A percentile compares a stretch with the other conserved stretches of the same genome.
These are phyloP conservation scores for Ampelocalamus luodianensis DNA, from an alignment of 176 grass and related monocot genomes.

Conservation along the genomic window DNA sequence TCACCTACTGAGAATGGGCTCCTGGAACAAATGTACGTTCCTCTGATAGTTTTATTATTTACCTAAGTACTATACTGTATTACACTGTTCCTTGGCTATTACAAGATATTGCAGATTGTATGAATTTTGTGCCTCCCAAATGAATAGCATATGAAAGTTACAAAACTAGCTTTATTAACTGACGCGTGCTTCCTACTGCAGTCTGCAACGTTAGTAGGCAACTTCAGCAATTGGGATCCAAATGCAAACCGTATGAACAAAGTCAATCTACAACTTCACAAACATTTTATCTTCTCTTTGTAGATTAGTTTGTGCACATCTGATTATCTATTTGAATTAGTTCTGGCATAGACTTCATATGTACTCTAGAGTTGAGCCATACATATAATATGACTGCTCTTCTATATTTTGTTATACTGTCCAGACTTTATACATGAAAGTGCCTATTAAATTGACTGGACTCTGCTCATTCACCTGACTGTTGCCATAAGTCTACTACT, in stretches of 20 bases:
- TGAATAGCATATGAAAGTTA: conserved; percentile 29
- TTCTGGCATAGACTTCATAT: conserved; percentile 10
- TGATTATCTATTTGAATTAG: conserved; percentile 14
- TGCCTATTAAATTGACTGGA: not conserved
- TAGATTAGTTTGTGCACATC: conserved; percentile 32
- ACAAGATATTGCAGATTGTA: too few relatives aligned
- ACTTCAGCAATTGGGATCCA: conserved; percentile 98
- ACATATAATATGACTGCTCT: conserved; percentile 9
- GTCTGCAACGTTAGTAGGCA: conserved; percentile 87
- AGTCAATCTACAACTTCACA: conserved; percentile 46
- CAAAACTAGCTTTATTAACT: conserved; percentile 28
- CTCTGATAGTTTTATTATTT: not conserved
- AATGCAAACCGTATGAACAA: conserved; percentile 72
- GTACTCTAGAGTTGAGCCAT: not conserved
- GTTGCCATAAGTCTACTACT: conserved; percentile 3
- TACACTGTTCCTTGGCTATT: not conserved
- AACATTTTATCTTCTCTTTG: conserved; percentile 33
- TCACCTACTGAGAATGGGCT: conserved; percentile 96
- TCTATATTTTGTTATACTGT: not conserved
- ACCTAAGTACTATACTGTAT: conserved; percentile 18
- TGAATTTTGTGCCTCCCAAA: not conserved
- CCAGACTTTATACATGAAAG: not conserved
- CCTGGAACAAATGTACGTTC: conserved; percentile 83
- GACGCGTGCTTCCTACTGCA: conserved; percentile 56
- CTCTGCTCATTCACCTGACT: conserved; percentile 20